phyloP scores from a whole-genome alignment of 2,329 filamentous ascomycete species.

The Sordariomycetes sp. region DNA sequence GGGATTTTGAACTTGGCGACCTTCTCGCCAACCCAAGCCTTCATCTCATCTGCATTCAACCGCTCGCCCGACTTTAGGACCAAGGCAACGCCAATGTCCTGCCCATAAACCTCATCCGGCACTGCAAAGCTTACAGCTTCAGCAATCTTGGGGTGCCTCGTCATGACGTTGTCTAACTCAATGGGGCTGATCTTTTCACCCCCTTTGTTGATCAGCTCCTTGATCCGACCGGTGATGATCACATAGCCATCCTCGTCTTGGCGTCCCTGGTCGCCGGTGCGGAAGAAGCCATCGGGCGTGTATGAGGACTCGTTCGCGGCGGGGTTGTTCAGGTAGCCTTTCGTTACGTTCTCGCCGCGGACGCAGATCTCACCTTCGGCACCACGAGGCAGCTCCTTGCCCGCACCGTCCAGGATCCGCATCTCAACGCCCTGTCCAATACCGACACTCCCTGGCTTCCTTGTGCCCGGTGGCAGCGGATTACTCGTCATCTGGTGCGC shows the following conservation, averaged over 20 bases:
- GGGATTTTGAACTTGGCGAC: conserved; percentile 80
- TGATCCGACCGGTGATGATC: conserved; percentile 83
- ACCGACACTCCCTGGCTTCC: conserved; percentile 75
- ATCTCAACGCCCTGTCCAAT: conserved; percentile 77
- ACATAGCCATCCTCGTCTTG: conserved; percentile 74
- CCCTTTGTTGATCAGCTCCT: conserved; percentile 86
- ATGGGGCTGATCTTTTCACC: conserved; percentile 87
- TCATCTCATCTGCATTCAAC: conserved; percentile 51
- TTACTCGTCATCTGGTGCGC: conserved; percentile 79
- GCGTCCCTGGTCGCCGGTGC: conserved; percentile 80
- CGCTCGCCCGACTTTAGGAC: conserved; percentile 59
- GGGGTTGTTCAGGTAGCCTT: conserved; percentile 77
- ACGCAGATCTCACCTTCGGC: conserved; percentile 77
- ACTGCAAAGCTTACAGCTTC: conserved; percentile 82
- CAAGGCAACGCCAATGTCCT: conserved; percentile 70
- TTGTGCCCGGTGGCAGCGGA: conserved; percentile 59
- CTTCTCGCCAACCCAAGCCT: conserved; percentile 57
- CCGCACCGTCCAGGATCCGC: conserved; percentile 63
- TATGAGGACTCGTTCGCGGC: conserved; percentile 67
- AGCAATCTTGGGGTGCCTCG: conserved; percentile 61
- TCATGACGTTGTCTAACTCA: conserved; percentile 74
- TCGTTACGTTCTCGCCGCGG: conserved; percentile 72
- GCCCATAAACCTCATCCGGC: conserved; percentile 73
- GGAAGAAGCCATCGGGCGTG: conserved; percentile 70
- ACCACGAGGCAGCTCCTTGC: conserved; percentile 59